Percentiles rank a stretch among this genome's conserved stretches.
Conservation (phyloP, 139 green algal species). For the Raphidocelis subcapitata region DNA sequence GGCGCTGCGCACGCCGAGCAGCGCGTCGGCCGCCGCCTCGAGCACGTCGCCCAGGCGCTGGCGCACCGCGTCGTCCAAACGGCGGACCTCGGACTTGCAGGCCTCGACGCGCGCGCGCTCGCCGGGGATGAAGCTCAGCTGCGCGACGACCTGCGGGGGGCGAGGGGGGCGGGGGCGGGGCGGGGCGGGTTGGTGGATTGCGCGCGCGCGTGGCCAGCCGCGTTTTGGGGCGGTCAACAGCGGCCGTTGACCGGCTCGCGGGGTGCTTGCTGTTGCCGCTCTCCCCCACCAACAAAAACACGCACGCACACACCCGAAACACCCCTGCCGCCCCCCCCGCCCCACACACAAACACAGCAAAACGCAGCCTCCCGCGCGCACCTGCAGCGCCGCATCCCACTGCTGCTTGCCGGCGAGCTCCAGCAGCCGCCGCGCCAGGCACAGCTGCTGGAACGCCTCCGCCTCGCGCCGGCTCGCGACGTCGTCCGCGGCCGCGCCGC, state of each 20-base stretch:
- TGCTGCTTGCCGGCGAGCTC: conserved; percentile 4
- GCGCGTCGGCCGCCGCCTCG: background rate
- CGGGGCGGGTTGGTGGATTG: no score
- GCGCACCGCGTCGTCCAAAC: conserved; percentile 25
- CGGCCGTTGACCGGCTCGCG: no score
- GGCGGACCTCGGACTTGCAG: conserved; percentile 1
- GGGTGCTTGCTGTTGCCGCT: no score
- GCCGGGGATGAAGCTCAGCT: conserved; percentile 10
- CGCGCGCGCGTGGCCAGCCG: no score
- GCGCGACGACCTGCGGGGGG: background rate
- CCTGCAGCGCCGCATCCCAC: conserved; percentile 30
- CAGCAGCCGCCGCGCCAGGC: conserved; percentile 20
- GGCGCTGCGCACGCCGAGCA: background rate
- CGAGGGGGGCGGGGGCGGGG: background rate
- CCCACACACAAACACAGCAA: no score
- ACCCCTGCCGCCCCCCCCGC: no score
- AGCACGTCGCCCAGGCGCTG: conserved; percentile 21
- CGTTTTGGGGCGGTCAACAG: no score
- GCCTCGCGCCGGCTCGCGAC: conserved; percentile 11
- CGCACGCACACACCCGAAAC: no score
- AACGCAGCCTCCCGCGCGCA: background rate
- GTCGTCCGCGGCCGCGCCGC: background rate
- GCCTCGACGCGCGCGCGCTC: conserved; percentile 21
- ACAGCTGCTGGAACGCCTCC: conserved; percentile 29
- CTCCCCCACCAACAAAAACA: no score